Evolutionary conservation across 2,329 filamentous ascomycete species (phyloP).

Genomic region (Colletotrichum sp.): DNA sequence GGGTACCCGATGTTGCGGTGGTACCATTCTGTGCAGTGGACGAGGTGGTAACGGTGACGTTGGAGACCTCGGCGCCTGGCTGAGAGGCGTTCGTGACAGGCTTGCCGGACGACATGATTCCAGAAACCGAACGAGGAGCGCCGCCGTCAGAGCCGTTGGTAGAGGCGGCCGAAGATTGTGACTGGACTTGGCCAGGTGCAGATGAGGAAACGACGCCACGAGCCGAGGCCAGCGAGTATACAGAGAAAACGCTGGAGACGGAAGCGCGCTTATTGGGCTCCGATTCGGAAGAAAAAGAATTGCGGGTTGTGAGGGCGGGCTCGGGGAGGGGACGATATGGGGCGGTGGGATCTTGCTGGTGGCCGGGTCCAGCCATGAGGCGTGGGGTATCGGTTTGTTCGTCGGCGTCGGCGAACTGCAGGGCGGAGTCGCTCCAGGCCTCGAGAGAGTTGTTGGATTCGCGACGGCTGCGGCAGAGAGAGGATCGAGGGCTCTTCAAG

Average conservation of each 20-base stretch:
- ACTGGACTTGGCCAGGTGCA: constrained; percentile 50
- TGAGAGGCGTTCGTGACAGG: constrained; percentile 41
- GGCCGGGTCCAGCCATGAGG: constrained; percentile 40
- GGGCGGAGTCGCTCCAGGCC: constrained; percentile 42
- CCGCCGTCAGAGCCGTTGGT: constrained; percentile 57
- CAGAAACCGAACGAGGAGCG: constrained; percentile 46
- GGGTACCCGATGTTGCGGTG: constrained; percentile 42
- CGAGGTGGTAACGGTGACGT: constrained; percentile 59
- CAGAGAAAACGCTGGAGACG: constrained; percentile 75
- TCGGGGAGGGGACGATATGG: constrained; percentile 50
- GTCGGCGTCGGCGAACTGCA: constrained; percentile 50
- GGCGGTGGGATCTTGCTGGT: constrained; percentile 26
- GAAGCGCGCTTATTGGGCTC: constrained; percentile 69
- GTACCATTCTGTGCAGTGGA: constrained; percentile 40
- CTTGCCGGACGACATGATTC: constrained; percentile 52
- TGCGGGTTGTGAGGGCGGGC: constrained; percentile 46
- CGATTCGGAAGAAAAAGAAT: constrained; percentile 55
- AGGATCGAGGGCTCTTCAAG: constrained; percentile 45
- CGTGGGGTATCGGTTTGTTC: constrained; percentile 52
- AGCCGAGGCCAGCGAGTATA: constrained; percentile 72
- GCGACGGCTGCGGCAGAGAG: constrained; percentile 46
- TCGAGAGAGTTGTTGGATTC: constrained; percentile 46
- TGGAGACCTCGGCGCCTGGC: constrained; percentile 56
- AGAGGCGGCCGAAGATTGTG: constrained; percentile 55
- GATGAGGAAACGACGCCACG: constrained; percentile 59